Evolutionary conservation across 306 rosid genomes (phyloP).

Genomic region (Ormosia emarginata): DNA sequence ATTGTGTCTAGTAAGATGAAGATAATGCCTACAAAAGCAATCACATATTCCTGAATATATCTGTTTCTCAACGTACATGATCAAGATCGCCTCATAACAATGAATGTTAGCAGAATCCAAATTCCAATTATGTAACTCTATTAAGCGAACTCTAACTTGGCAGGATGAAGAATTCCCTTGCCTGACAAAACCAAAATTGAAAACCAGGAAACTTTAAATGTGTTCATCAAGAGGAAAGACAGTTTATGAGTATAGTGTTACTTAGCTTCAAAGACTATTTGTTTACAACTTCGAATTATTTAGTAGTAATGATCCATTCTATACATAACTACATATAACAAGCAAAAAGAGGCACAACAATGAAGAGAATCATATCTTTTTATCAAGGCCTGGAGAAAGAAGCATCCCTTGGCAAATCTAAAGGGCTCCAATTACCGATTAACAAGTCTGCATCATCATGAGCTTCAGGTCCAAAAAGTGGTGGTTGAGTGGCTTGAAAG

Average conservation of each 20-base stretch:
- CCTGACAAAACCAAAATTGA: not conserved
- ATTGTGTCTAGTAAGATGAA: not conserved
- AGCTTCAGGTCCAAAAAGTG: constrained; percentile 40
- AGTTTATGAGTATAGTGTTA: not conserved
- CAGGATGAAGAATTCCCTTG: not conserved
- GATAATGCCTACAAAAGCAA: not conserved
- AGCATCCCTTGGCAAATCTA: constrained; percentile 60
- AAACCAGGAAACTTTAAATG: not conserved
- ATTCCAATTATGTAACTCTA: not conserved
- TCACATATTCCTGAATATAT: not conserved
- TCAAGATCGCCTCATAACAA: not conserved
- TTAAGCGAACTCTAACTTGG: not conserved
- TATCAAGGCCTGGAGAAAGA: constrained; percentile 47
- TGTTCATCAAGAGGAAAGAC: not conserved
- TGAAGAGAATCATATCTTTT: constrained; percentile 12
- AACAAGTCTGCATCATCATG: constrained; percentile 49
- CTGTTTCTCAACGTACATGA: not conserved
- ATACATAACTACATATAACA: constrained; percentile 28
- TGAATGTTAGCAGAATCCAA: not conserved
- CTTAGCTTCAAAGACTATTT: not conserved
- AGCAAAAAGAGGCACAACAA: constrained; percentile 11
- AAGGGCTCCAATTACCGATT: constrained; percentile 66
- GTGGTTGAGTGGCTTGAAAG: constrained; percentile 36
- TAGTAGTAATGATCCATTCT: constrained; percentile 18
- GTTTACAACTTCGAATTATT: constrained; percentile 26